phyloP scores from a whole-genome alignment of 176 grass and related monocot species.

The Musa acuminata region DNA sequence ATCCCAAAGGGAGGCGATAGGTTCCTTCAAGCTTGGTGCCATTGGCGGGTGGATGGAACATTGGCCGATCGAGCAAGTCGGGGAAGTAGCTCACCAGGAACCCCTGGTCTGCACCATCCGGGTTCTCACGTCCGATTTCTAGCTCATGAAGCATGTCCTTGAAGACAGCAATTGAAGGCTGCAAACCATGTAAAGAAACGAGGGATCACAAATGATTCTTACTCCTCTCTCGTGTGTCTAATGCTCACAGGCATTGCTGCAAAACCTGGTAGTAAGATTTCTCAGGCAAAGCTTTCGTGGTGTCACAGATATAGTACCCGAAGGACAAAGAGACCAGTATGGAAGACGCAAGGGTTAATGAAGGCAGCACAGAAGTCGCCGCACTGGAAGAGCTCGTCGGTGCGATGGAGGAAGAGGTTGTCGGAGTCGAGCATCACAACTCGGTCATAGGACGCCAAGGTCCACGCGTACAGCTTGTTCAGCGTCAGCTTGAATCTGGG shows the following conservation, averaged over 20 bases:
- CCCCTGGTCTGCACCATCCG: constrained; percentile 89
- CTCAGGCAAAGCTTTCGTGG: no score
- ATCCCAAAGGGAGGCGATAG: constrained; percentile 89
- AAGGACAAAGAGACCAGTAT: constrained; percentile 92
- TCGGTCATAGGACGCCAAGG: constrained; percentile 58
- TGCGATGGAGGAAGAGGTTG: constrained; percentile 89
- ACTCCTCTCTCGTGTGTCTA: no score
- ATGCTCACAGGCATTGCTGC: no score
- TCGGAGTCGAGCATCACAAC: constrained; percentile 94
- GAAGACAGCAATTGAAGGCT: constrained; percentile 79
- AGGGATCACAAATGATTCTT: not conserved
- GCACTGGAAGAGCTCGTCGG: constrained; percentile 89
- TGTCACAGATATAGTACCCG: constrained; percentile 30
- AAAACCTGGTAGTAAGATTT: no score
- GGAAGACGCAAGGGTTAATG: constrained; percentile 96
- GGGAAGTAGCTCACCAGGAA: constrained; percentile 83
- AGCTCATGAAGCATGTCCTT: constrained; percentile 79
- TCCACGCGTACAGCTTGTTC: constrained; percentile 96
- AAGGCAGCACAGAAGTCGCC: constrained; percentile 86
- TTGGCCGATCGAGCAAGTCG: constrained; percentile 67
- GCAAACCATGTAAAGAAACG: constrained; percentile 5
- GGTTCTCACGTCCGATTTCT: constrained; percentile 64
- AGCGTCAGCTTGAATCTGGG: constrained; percentile 83
- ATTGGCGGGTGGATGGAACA: constrained; percentile 82
- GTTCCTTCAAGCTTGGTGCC: constrained; percentile 63